Conservation (phyloP, 1,284 basidiomycete genomes). For the Leucoagaricus sp. region DNA sequence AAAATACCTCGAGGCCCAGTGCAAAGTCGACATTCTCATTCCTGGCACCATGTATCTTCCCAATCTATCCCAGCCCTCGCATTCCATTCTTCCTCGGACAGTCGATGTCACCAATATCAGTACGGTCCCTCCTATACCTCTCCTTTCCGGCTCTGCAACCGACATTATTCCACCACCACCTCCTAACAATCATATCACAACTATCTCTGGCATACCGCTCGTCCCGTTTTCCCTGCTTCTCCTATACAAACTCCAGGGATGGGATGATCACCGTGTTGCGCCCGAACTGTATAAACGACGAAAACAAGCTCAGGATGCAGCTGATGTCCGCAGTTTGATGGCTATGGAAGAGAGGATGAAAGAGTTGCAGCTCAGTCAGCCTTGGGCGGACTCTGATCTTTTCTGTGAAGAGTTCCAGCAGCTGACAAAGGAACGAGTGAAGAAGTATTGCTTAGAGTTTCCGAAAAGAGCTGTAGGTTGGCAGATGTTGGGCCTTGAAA, state of each 20-base stretch:
- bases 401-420: too few species aligned
- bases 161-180: neutral
- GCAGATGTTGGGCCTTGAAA: too few species aligned
- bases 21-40: slow-evolving; percentile 35
- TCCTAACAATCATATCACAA: neutral
- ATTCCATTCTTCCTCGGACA: too few species aligned
- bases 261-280: slow-evolving; percentile 32
- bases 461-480: too few species aligned
- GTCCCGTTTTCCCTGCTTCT: slow-evolving; percentile 32
- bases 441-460: too few species aligned
- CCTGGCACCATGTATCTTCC: slow-evolving; percentile 31
- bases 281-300: slow-evolving; percentile 26
- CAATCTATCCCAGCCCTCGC: slow-evolving; percentile 19
- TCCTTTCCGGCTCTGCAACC: too few species aligned
- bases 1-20: slow-evolving; percentile 24
- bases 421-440: too few species aligned
- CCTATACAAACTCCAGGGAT: slow-evolving; percentile 35
- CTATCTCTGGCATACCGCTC: neutral
- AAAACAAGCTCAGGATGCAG: slow-evolving; percentile 31
- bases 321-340: slow-evolving; percentile 31
- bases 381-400: too few species aligned
- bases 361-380: too few species aligned
- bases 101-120: too few species aligned
- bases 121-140: too few species aligned
- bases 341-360: too few species aligned